Evolutionary conservation across 1,284 basidiomycete genomes (phyloP).

Genomic region (Heliocybe sulcata): DNA sequence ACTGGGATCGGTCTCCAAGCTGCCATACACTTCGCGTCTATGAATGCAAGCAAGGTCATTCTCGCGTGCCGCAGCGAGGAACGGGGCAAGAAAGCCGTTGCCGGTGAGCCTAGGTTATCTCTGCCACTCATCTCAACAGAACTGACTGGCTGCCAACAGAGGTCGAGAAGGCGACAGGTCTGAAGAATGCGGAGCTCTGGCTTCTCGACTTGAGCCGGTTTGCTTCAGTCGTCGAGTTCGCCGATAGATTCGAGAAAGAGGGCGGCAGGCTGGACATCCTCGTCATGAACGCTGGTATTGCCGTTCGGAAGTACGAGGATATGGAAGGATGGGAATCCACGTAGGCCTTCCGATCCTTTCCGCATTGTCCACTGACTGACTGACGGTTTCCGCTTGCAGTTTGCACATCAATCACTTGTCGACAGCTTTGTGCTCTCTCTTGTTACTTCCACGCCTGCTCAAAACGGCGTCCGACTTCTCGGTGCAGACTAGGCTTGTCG

Average conservation of each 20-base stretch:
- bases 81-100: slow-evolving; percentile 26
- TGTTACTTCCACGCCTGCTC: slow-evolving; percentile 33
- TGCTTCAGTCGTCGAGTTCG: slow-evolving; percentile 21
- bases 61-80: slow-evolving; percentile 29
- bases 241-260: slow-evolving; percentile 19
- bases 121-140: too few relatives aligned
- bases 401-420: slow-evolving; percentile 36
- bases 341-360: slow-evolving; percentile 13
- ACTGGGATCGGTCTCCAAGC: slow-evolving; percentile 36
- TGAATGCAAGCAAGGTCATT: slow-evolving; percentile 31
- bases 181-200: slow-evolving; percentile 16
- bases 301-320: slow-evolving; percentile 12
- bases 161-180: slow-evolving; percentile 19
- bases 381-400: slow-evolving; percentile 15
- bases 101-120: slow-evolving; percentile 16
- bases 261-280: slow-evolving; percentile 23
- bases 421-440: slow-evolving; percentile 27
- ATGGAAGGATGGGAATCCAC: slow-evolving; percentile 23
- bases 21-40: slow-evolving; percentile 33
- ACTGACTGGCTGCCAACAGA: too few relatives aligned
- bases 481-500: slow-evolving; percentile 14
- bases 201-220: slow-evolving; percentile 23
- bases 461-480: slow-evolving; percentile 20
- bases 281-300: slow-evolving; percentile 24
- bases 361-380: background rate